Evolutionary conservation across 495 filamentous ascomycete species (phyloP).

Genomic region (Penicillium daleae): DNA sequence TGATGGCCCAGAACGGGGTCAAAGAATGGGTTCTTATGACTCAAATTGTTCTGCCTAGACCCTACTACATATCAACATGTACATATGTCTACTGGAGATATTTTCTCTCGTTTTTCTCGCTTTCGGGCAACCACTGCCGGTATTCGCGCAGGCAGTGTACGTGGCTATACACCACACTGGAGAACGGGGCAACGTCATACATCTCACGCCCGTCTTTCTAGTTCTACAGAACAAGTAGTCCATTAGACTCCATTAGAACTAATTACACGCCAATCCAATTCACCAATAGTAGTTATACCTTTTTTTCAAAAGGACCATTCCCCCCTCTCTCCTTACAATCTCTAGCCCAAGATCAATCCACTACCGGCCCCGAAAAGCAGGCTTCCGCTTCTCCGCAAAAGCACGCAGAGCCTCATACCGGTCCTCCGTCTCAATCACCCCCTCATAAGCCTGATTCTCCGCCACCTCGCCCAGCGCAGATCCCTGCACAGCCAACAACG

Average conservation of each 20-base stretch:
- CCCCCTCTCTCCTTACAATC: background rate
- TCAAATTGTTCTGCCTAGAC: background rate
- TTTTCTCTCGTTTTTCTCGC: background rate
- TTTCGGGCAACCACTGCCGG: slow-evolving; percentile 1
- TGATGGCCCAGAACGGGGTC: background rate
- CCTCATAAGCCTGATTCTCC: slow-evolving; percentile 79
- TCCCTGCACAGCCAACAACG: slow-evolving; percentile 67
- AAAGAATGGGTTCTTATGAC: background rate
- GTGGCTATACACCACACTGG: background rate
- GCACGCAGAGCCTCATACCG: slow-evolving; percentile 82
- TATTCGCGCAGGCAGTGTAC: background rate
- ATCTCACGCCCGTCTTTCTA: background rate
- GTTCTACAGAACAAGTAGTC: background rate
- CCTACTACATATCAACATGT: background rate
- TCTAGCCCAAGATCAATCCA: slow-evolving; percentile 9
- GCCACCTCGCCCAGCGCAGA: slow-evolving; percentile 63
- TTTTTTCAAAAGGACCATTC: too few species aligned
- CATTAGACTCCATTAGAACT: background rate
- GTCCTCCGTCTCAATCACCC: slow-evolving; percentile 81
- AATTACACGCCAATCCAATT: background rate
- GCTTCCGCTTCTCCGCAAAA: slow-evolving; percentile 90
- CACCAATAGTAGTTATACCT: background rate
- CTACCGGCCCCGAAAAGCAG: slow-evolving; percentile 71
- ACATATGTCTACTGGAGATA: background rate
- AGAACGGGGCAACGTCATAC: background rate